Percentiles rank a stretch among this genome's conserved stretches.
Evolutionary conservation across 306 rosid genomes (phyloP).

Genomic region (Fragaria vesca): DNA sequence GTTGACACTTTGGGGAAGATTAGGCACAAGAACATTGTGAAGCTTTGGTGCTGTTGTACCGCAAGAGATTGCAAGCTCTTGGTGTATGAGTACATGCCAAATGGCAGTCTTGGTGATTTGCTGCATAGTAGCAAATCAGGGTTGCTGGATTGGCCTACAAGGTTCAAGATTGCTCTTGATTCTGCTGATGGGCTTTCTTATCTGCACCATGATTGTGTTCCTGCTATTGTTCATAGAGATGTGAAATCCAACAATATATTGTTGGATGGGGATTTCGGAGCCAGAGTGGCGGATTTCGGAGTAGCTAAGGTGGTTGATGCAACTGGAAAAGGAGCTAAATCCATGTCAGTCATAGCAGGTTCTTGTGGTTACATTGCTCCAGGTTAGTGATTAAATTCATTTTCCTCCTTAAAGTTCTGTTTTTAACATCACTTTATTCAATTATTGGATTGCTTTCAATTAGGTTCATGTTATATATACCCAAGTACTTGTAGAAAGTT

Average conservation of each 20-base stretch:
- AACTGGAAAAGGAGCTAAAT: slow-evolving; percentile 51
- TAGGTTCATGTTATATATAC: not conserved
- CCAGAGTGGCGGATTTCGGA: slow-evolving; percentile 92
- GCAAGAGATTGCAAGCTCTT: slow-evolving; percentile 77
- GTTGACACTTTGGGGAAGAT: slow-evolving; percentile 83
- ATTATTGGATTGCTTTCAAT: not conserved
- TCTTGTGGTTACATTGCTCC: slow-evolving; percentile 98
- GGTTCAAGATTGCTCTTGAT: slow-evolving; percentile 82
- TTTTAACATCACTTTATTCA: not conserved
- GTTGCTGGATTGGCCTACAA: slow-evolving; percentile 82
- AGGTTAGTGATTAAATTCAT: slow-evolving; percentile 42
- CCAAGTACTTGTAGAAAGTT: not conserved
- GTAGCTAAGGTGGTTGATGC: slow-evolving; percentile 76
- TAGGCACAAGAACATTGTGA: slow-evolving; percentile 94
- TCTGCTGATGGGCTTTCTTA: slow-evolving; percentile 96
- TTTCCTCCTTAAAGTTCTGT: not conserved
- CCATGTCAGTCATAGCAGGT: slow-evolving; percentile 90
- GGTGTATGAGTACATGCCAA: slow-evolving; percentile 96
- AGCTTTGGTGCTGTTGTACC: slow-evolving; percentile 93
- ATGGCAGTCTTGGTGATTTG: slow-evolving; percentile 91
- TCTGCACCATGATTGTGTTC: slow-evolving; percentile 93
- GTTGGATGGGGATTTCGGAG: slow-evolving; percentile 78
- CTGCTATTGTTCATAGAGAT: slow-evolving; percentile 89
- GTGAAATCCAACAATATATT: slow-evolving; percentile 87
- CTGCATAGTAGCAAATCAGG: slow-evolving; percentile 80